Percentiles rank a stretch among this genome's conserved stretches.
These are phyloP conservation scores for Aspergillus fumigatus DNA, from an alignment of 2,329 filamentous ascomycete genomes.

Conservation along the genomic window DNA sequence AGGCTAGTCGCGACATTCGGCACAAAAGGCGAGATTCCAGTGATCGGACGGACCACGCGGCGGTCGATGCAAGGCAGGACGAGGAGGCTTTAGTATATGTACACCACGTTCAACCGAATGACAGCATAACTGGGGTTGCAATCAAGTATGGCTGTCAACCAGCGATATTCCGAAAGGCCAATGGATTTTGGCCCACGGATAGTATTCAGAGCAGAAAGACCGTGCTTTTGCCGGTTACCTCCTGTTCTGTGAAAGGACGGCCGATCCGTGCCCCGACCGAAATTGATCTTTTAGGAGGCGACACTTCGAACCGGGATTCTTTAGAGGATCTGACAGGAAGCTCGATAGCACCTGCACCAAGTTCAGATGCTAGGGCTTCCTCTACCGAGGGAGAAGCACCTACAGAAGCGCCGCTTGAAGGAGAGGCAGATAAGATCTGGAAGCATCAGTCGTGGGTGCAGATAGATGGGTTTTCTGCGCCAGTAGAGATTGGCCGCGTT, in stretches of 20 bases:
- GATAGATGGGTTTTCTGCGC: constrained; percentile 64
- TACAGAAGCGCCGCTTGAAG: constrained; percentile 25
- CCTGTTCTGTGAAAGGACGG: constrained; percentile 76
- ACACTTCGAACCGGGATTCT: constrained; percentile 10
- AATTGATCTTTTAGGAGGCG: constrained; percentile 23
- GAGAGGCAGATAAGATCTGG: constrained; percentile 66
- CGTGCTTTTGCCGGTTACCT: constrained; percentile 81
- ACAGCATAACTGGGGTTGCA: constrained; percentile 87
- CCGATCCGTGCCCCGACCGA: constrained; percentile 38
- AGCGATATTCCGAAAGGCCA: constrained; percentile 77
- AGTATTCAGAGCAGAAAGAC: constrained; percentile 78
- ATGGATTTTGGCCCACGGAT: constrained; percentile 92
- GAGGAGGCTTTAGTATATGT: constrained; percentile 82
- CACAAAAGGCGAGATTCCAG: constrained; percentile 46
- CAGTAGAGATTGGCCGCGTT: constrained; percentile 81
- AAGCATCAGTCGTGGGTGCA: constrained; percentile 86
- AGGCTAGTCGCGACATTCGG: constrained; percentile 30
- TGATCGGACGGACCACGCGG: constrained; percentile 27
- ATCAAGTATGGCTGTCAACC: constrained; percentile 85
- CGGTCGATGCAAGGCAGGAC: constrained; percentile 49
- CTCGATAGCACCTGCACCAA: constrained; percentile 26
- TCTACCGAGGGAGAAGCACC: constrained; percentile 7
- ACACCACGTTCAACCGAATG: constrained; percentile 74
- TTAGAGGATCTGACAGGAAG: constrained; percentile 31
- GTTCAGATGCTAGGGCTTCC: constrained; percentile 2